Evolutionary conservation across 345 rosid species (phyloP).

Genomic region (Sisymbrium irio): DNA sequence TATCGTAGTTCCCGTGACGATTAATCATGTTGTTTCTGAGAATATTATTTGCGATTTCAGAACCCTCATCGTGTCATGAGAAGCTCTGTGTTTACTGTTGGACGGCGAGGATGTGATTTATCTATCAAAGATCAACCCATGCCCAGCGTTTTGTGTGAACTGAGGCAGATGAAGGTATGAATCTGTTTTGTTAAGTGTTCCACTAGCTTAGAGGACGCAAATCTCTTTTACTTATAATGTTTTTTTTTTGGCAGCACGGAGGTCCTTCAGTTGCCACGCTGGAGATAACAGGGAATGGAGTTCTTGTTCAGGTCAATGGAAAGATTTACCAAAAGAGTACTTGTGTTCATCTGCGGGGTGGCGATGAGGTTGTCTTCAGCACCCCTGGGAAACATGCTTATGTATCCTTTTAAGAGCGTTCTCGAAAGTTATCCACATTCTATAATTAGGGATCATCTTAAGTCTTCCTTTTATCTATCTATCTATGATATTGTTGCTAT

Average conservation of each 20-base stretch:
- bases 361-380: slow-evolving; percentile 87
- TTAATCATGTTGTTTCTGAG: slow-evolving; percentile 20
- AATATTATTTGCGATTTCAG: slow-evolving; percentile 48
- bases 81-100: slow-evolving; percentile 65
- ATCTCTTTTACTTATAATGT: slow-evolving; percentile 3
- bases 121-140: slow-evolving; percentile 57
- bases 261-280: slow-evolving; percentile 60
- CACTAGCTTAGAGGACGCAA: neutral
- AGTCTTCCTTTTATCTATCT: neutral
- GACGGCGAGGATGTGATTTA: slow-evolving; percentile 70
- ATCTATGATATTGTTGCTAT: neutral
- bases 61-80: slow-evolving; percentile 63
- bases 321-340: slow-evolving; percentile 46
- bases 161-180: slow-evolving; percentile 74
- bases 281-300: slow-evolving; percentile 77
- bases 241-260: slow-evolving; percentile 47
- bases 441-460: neutral
- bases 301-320: slow-evolving; percentile 81
- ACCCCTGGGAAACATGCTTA: slow-evolving; percentile 77
- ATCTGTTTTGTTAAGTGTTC: neutral
- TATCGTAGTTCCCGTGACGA: neutral
- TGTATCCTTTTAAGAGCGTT: slow-evolving; percentile 62
- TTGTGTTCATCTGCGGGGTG: slow-evolving; percentile 60
- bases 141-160: slow-evolving; percentile 62
- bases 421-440: neutral